A percentile compares a stretch with the other conserved stretches of the same genome.
Conservation (phyloP, 805 yeast species). For the Wickerhamiella lipophila region DNA sequence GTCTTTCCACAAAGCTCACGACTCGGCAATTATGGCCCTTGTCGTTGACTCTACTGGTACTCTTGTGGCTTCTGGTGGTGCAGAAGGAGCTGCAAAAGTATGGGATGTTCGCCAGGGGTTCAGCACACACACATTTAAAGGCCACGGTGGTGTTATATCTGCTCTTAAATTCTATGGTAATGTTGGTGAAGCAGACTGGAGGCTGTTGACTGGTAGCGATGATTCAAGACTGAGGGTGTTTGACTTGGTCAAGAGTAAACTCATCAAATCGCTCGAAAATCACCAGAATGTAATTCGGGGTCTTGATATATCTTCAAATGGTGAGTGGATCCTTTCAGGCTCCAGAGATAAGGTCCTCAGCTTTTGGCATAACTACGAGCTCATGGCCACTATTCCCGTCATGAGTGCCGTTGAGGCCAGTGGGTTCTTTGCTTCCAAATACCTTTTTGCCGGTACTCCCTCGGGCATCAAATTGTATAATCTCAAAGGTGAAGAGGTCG, state of each 20-base stretch:
- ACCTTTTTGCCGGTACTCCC: conserved; percentile 18
- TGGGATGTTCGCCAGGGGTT: conserved; percentile 86
- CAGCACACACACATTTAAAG: conserved; percentile 79
- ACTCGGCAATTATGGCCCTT: conserved; percentile 71
- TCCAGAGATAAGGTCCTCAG: conserved; percentile 80
- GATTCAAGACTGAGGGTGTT: conserved; percentile 45
- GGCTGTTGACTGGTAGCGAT: conserved; percentile 59
- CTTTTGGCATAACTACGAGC: conserved; percentile 36
- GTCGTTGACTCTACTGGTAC: conserved; percentile 71
- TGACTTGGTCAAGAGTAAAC: conserved; percentile 60
- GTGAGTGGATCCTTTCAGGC: conserved; percentile 54
- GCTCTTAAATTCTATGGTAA: conserved; percentile 65
- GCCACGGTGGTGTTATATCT: conserved; percentile 84
- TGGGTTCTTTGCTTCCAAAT: conserved; percentile 25
- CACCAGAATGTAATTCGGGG: conserved; percentile 84
- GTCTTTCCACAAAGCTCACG: conserved; percentile 31
- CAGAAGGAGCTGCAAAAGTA: conserved; percentile 83
- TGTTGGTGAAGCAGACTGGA: conserved; percentile 52
- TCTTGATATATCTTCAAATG: conserved; percentile 46
- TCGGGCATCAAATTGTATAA: conserved; percentile 16
- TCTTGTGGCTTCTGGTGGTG: conserved; percentile 82
- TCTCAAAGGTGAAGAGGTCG: conserved; percentile 17
- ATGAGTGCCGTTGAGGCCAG: conserved; percentile 37
- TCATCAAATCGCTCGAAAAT: conserved; percentile 48
- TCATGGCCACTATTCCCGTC: conserved; percentile 56